Base-by-base conservation (phyloP, 352 stramenopile species). In the Globisporangium irregulare region DNA sequence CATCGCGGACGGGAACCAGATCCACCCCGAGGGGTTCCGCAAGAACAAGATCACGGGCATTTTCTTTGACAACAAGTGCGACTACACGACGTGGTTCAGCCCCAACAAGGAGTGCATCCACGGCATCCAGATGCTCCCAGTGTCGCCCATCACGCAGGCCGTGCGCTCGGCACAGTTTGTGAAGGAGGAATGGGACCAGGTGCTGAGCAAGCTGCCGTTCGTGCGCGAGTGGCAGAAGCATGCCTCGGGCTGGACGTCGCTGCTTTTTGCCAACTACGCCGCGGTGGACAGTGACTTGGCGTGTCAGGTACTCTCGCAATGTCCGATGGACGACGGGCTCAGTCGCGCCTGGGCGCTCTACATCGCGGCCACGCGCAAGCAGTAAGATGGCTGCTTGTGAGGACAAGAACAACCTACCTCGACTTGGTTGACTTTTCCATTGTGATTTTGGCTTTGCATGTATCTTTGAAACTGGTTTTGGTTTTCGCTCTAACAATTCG, bases 31-130 rank as follows among this genome's bases (percentile, higher is more conserved):
- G 3, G 64, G 50, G 24, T 91, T 90, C 59, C 64, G 74, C 4
- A 81, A 79, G 60, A 91, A 91, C 76, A 90, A 90, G 58, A 80
- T 91, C 46, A 89, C 80, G 22, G 83, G 83, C 18, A 73, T 91
- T 29, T 86, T 91, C 55, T 91, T 91, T 64, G 83, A 90, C 68
- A 90, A 90, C 76, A 91, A 91, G 59, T 86, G 74, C 53, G 83
- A 91, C 70, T 91, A 90, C 70, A 66, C 83, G 14, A 91, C 83
- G 48, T 91, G 83, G 83, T 91, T 91, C 69, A 90, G 80, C 41
- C 76, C 83, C 5, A 82, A 87, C 59, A 86, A 87, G 69, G 77
- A 90, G 34, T 91, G 83, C 69, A 91, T 91, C 56, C 83, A 91
- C 70, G 83, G 83, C 59, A 91, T 91, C 63, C 83, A 91, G 74